Evolutionary conservation across 129 eudicot genomes (phyloP).

Genomic region (Heracleum sosnowskyi): DNA sequence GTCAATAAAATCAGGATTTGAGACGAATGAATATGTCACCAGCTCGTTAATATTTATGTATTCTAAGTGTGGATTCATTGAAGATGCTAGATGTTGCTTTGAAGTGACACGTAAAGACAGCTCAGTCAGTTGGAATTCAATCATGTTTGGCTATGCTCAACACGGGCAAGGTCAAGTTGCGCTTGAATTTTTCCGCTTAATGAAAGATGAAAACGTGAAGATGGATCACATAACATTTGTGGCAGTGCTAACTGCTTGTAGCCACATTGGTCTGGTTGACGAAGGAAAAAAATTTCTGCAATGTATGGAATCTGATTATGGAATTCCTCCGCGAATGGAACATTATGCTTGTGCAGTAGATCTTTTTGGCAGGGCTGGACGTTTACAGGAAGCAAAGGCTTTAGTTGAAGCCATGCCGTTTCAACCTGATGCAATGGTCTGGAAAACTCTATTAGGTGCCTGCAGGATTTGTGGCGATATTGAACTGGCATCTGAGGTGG

Average conservation of each 20-base stretch:
- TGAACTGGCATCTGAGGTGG: slow-evolving; percentile 53
- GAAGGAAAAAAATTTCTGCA: slow-evolving; percentile 50
- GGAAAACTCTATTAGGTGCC: slow-evolving; percentile 77
- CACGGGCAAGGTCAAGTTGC: slow-evolving; percentile 72
- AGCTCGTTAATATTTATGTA: slow-evolving; percentile 84
- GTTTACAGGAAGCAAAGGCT: slow-evolving; percentile 49
- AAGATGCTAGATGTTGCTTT: slow-evolving; percentile 63
- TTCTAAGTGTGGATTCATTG: slow-evolving; percentile 77
- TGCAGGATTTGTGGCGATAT: slow-evolving; percentile 86
- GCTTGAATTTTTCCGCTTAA: slow-evolving; percentile 53
- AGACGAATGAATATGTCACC: slow-evolving; percentile 61
- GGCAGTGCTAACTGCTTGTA: slow-evolving; percentile 84
- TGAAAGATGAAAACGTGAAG: slow-evolving; percentile 48
- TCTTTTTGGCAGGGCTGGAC: slow-evolving; percentile 71
- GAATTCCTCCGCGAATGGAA: slow-evolving; percentile 72
- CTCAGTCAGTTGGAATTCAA: slow-evolving; percentile 80
- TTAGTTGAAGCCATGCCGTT: slow-evolving; percentile 63
- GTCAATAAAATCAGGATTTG: slow-evolving; percentile 51
- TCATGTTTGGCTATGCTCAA: slow-evolving; percentile 84
- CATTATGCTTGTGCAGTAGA: slow-evolving; percentile 91
- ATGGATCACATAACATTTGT: slow-evolving; percentile 85
- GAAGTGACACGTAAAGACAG: slow-evolving; percentile 44
- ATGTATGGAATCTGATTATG: slow-evolving; percentile 62
- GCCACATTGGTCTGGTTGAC: slow-evolving; percentile 76
- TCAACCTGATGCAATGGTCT: slow-evolving; percentile 80